A percentile compares a stretch with the other conserved stretches of the same genome.
Evolutionary conservation across 2,329 filamentous ascomycete genomes (phyloP).

Genomic region (Reticulascus tulasneorum): DNA sequence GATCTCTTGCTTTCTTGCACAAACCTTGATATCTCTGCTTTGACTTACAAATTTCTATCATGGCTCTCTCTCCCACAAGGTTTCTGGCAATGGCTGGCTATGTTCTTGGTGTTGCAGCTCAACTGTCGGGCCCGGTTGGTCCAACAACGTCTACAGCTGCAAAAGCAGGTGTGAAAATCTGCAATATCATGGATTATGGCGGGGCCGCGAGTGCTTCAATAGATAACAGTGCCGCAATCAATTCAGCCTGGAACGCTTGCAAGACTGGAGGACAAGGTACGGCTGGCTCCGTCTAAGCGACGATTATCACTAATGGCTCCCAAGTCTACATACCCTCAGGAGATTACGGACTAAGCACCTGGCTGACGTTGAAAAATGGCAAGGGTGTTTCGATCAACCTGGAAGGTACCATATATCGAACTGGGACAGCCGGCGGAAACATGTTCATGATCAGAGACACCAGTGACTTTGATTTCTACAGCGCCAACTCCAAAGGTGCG

Average conservation of each 20-base stretch:
- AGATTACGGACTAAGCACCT: constrained; percentile 41
- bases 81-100: no score
- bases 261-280: constrained; percentile 44
- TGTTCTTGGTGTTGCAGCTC: no score
- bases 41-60: no score
- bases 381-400: constrained; percentile 43
- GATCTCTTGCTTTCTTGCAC: no score
- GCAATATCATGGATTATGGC: constrained; percentile 47
- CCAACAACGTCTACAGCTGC: constrained; percentile 20
- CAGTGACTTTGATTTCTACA: constrained; percentile 44
- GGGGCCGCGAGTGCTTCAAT: constrained; percentile 42
- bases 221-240: constrained; percentile 30
- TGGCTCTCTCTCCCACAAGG: no score
- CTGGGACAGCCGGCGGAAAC: constrained; percentile 15
- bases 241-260: constrained; percentile 30
- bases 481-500: constrained; percentile 35
- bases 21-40: no score
- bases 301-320: no score
- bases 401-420: constrained; percentile 30
- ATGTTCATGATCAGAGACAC: constrained; percentile 14
- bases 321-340: constrained; percentile 43
- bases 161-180: constrained; percentile 29
- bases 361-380: constrained; percentile 41
- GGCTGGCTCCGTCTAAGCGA: no score
- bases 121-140: constrained; percentile 21